Evolutionary conservation across 768 basidiomycete species (phyloP), one percentile per base, ranked within the genome.

Genomic region (Xerocomellus amylosporus): DNA sequence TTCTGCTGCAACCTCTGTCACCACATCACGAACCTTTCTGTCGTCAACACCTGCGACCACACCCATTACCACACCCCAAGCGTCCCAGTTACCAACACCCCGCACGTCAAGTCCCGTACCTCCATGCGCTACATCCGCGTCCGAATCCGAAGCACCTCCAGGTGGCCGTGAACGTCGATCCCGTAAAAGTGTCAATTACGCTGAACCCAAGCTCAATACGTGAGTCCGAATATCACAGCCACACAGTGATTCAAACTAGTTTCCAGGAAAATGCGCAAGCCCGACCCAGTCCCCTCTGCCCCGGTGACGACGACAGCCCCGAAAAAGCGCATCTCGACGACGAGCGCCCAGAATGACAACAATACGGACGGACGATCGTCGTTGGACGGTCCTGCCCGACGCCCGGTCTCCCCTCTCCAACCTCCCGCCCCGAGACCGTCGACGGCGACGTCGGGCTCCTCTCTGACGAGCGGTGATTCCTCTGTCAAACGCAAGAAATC

Each of bases 141-240:
- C 71, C n/a, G 71, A 71, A 49, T 61, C 72, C 9, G 73, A 73
- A 19, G 58, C 64, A 14, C 58, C 63, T 33, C 54, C 38, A 33
- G 66, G 63, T 50, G 60, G 77, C 62, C 69, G 83, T 64, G 65
- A 81, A 79, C 72, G 85, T 78, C 74, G 80, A 47, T 68, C 77
- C 19, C 78, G 91, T 44, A 93, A 87, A 73, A 91, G 90, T 61
- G 75, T 93, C 44, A 93, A 93, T 67, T 93, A 93, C 60, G 76
- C 90, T 0, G 91, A 93, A 65, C 91, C 91, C 12, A 93, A 92
- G 66, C 78, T 93, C 22, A 92, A 93, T 68, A 93, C 89, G 89
- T 90, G 66, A 48, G 85, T 82, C 39, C 30, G 42, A 26, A 14
- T 38, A 33, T 48, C 37, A 28, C 8, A 17, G 37, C 13, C 28